phyloP scores from a whole-genome alignment of 2,329 filamentous ascomycete genomes.

The Fusarium sp. region DNA sequence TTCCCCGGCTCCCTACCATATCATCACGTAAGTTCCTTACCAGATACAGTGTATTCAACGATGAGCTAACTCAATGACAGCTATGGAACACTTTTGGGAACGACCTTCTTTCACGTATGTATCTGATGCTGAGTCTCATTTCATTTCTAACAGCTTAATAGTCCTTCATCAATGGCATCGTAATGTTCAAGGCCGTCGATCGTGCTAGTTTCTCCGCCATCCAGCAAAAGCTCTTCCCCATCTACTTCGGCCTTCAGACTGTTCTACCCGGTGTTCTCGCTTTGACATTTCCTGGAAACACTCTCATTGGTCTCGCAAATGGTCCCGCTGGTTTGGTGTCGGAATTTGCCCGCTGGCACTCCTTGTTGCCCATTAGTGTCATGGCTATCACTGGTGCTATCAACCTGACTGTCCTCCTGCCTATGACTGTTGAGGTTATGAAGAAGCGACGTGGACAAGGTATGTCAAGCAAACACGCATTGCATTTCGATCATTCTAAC shows the following conservation, averaged over 20 bases:
- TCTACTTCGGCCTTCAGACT: slow-evolving; percentile 90
- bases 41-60: not conserved
- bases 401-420: slow-evolving; percentile 79
- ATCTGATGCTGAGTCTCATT: not conserved
- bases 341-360: slow-evolving; percentile 69
- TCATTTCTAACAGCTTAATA: slow-evolving; percentile 49
- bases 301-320: slow-evolving; percentile 58
- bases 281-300: slow-evolving; percentile 81
- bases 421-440: slow-evolving; percentile 80
- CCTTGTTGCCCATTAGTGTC: slow-evolving; percentile 74
- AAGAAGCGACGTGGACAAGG: slow-evolving; percentile 81
- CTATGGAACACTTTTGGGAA: slow-evolving; percentile 89
- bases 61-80: slow-evolving; percentile 58
- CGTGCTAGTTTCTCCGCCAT: slow-evolving; percentile 84
- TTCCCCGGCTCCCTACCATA: slow-evolving; percentile 78
- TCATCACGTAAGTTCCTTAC: slow-evolving; percentile 70
- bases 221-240: slow-evolving; percentile 84
- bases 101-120: slow-evolving; percentile 82
- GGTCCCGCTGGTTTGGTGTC: slow-evolving; percentile 69
- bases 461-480: slow-evolving; percentile 53
- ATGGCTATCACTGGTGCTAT: slow-evolving; percentile 77
- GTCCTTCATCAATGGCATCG: slow-evolving; percentile 80
- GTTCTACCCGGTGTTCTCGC: slow-evolving; percentile 77
- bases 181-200: slow-evolving; percentile 81
- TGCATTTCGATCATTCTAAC: slow-evolving; percentile 26